A percentile compares a stretch with the other conserved stretches of the same genome.
Conservation (phyloP, 148 eudicot genomes). For the Mesembryanthemum crystallinum region DNA sequence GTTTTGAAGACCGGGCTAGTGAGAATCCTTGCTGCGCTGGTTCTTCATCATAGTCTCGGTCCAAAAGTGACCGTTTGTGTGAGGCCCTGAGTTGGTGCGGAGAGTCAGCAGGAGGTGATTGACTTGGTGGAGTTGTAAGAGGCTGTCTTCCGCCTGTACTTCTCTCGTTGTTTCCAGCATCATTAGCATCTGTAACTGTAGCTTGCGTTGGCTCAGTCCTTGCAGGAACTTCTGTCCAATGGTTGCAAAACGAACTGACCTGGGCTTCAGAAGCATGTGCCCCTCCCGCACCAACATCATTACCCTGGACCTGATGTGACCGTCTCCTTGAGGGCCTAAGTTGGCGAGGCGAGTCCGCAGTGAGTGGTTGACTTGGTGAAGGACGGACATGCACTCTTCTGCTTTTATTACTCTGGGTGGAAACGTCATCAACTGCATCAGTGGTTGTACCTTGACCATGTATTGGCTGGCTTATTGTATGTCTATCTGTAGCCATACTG, state of each 20-base stretch:
- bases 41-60: constrained; percentile 23
- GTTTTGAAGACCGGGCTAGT: constrained; percentile 11
- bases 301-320: constrained; percentile 12
- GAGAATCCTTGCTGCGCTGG: constrained; percentile 18
- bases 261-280: constrained; percentile 18
- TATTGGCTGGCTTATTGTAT: not conserved
- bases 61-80: constrained; percentile 18
- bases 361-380: constrained; percentile 21
- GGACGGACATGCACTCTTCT: constrained; percentile 3
- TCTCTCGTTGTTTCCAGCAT: constrained; percentile 15
- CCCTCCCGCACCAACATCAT: constrained; percentile 14
- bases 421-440: constrained; percentile 8
- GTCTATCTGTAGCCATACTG: constrained; percentile 1
- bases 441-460: constrained; percentile 11
- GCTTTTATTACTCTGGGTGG: constrained; percentile 9
- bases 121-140: constrained; percentile 18
- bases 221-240: constrained; percentile 22
- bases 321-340: constrained; percentile 14
- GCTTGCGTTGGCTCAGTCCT: constrained; percentile 20
- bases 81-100: constrained; percentile 18
- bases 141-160: constrained; percentile 11
- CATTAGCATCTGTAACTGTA: constrained; percentile 9
- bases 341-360: constrained; percentile 9
- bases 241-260: constrained; percentile 16
- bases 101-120: constrained; percentile 9